phyloP scores from a whole-genome alignment of 495 filamentous ascomycete species.

The Neurospora sp. region DNA sequence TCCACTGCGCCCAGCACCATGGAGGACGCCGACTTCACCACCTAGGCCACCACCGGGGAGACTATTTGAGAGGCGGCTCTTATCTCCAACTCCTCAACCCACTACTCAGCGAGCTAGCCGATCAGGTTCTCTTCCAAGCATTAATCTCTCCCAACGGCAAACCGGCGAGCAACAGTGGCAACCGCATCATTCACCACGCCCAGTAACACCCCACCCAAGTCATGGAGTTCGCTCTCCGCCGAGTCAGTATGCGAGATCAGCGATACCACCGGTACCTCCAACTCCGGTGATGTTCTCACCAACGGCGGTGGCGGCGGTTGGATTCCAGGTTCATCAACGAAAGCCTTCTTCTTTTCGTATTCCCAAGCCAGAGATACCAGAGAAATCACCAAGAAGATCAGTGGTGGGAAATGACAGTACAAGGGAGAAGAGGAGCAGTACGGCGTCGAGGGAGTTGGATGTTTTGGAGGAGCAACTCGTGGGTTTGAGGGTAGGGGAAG shows the following conservation, averaged over 20 bases:
- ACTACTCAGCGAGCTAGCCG: not conserved
- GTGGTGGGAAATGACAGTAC: not conserved
- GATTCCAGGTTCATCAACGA: too few species aligned
- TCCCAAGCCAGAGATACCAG: not conserved
- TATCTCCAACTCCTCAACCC: accelerated
- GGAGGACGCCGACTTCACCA: not conserved
- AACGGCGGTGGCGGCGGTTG: too few species aligned
- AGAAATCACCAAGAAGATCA: not conserved
- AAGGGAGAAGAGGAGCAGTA: not conserved
- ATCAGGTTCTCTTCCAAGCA: not conserved
- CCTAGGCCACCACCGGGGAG: not conserved
- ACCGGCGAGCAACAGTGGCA: too few species aligned
- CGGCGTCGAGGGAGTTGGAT: not conserved
- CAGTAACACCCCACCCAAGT: not conserved
- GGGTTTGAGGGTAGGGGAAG: not conserved
- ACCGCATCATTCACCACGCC: too few species aligned
- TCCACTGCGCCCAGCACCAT: not conserved
- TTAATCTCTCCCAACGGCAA: too few species aligned
- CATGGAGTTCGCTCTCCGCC: not conserved
- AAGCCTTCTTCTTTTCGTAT: too few species aligned
- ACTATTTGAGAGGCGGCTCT: accelerated
- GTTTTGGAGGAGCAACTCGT: not conserved
- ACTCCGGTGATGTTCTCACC: not conserved
- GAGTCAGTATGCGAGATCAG: not conserved
- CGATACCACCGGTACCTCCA: not conserved